Evolutionary conservation across 1,139 yeast species (phyloP), one percentile per base, ranked within the genome.

Genomic region (Taphrina deformans): DNA sequence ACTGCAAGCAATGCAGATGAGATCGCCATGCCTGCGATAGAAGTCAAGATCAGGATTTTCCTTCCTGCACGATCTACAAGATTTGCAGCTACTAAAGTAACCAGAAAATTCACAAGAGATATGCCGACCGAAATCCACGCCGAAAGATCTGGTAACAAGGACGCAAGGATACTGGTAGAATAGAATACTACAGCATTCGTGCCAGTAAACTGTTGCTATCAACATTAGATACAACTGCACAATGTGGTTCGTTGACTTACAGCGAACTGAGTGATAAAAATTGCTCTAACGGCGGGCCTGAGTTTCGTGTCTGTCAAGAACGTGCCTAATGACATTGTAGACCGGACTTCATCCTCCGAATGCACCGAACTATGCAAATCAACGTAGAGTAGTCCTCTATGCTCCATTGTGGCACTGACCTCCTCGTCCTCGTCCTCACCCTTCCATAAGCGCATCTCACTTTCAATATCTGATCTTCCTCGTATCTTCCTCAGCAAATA

Each of bases 141-240:
- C 16, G 65, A 40, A n/a, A 31, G 26, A 2, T 40, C 50, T 7
- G 65, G 65, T 26, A 61, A 45, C 29, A 52, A 18, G 6, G 45
- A 23, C 2, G 59, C 38, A 24, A 61, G 45, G 12, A 61, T 61
- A 12, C 31, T 44, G 7, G 59, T 61, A 18, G 65, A 61, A 74
- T 92, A 93, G 74, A 92, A 90, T 27, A 92, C 85, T 68, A 93
- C 90, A 0, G 96, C 85, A 75, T 93, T 93, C 73, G 93, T 89
- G 29, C 99, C 99, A 71, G 92, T 86, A 69, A 92, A 83, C 74
- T 93, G 99, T 76, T 93, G 98, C 55, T 51, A n/a, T 5, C 16
- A 18, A 6, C 29, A 12, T 31, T 23, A 29, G 44, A 14, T 18
- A 12, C n/a, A n/a, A 14, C 16, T n/a, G 18, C n/a, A 2, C n/a